Percentiles rank a stretch among this genome's conserved stretches.
Conservation (phyloP, 1,139 yeast genomes). For the Yueomyces sp. region DNA sequence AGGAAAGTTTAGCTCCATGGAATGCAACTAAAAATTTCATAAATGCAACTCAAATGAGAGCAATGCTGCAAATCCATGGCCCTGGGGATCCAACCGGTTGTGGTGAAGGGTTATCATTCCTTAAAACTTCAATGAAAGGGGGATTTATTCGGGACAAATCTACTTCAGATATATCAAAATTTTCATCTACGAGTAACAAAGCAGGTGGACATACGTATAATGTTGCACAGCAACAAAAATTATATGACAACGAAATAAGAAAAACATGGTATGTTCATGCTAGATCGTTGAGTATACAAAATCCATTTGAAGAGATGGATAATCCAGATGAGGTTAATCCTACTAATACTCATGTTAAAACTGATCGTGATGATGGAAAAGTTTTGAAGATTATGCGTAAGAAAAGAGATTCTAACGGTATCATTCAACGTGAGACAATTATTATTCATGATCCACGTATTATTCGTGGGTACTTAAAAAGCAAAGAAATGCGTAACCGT, state of each 20-base stretch:
- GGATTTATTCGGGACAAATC: constrained; percentile 59
- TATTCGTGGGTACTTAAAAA: constrained; percentile 71
- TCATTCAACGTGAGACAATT: constrained; percentile 71
- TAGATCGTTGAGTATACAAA: constrained; percentile 39
- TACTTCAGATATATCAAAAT: not conserved
- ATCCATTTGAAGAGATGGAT: constrained; percentile 31
- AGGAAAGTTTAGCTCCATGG: constrained; percentile 92
- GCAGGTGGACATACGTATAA: constrained; percentile 56
- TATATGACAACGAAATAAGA: constrained; percentile 82
- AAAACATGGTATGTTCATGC: constrained; percentile 88
- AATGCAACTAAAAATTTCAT: constrained; percentile 80
- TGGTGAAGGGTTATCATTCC: constrained; percentile 81
- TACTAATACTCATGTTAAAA: constrained; percentile 21
- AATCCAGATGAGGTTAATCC: constrained; percentile 25
- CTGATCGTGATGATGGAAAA: constrained; percentile 26
- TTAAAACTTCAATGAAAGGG: constrained; percentile 89
- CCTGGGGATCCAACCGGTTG: constrained; percentile 94
- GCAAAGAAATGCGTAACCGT: constrained; percentile 65
- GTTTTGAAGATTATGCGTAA: constrained; percentile 69
- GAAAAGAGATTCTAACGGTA: constrained; percentile 74
- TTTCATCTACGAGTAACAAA: constrained; percentile 6
- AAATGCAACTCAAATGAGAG: constrained; percentile 90
- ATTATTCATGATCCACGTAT: constrained; percentile 74
- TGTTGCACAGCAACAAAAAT: constrained; percentile 80
- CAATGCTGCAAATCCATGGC: constrained; percentile 93